A percentile compares a stretch with the other conserved stretches of the same genome.
phyloP scores from a whole-genome alignment of 2,329 filamentous ascomycete species.

The Fusarium subglutinans region DNA sequence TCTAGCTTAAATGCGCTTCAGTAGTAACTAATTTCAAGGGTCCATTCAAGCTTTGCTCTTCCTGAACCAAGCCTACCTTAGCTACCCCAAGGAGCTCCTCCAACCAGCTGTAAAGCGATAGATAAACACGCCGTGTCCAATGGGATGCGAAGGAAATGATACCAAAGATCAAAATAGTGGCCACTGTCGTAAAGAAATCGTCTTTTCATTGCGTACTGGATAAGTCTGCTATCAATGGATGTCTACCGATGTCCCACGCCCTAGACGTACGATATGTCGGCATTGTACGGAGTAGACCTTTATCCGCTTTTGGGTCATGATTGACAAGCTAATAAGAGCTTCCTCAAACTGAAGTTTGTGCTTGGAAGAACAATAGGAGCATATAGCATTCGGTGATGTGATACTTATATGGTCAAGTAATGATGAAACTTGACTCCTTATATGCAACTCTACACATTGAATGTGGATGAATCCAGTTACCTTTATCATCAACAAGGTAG shows the following conservation, averaged over 20 bases:
- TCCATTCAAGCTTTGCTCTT: slow-evolving; percentile 18
- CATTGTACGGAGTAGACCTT: not conserved
- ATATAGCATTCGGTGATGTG: not conserved
- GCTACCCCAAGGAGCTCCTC: not conserved
- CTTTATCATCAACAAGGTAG: not conserved
- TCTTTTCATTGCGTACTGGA: not conserved
- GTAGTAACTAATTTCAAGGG: slow-evolving; percentile 26
- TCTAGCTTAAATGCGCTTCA: not conserved
- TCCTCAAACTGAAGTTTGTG: not conserved
- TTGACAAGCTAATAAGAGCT: not conserved
- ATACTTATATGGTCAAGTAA: not conserved
- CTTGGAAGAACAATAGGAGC: not conserved
- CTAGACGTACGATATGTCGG: not conserved
- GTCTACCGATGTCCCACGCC: not conserved
- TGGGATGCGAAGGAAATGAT: not conserved
- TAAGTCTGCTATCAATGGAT: not conserved
- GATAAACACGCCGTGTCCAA: not conserved
- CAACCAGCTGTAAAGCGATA: not conserved
- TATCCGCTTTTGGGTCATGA: not conserved
- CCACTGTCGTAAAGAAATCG: not conserved
- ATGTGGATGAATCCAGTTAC: not conserved
- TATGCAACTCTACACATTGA: not conserved
- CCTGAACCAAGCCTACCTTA: not conserved
- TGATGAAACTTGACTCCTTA: not conserved
- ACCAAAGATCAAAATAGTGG: not conserved